A percentile compares a stretch with the other conserved stretches of the same genome.
Conservation (phyloP, 139 green algal genomes). For the Pseudopediastrum boryanum region DNA sequence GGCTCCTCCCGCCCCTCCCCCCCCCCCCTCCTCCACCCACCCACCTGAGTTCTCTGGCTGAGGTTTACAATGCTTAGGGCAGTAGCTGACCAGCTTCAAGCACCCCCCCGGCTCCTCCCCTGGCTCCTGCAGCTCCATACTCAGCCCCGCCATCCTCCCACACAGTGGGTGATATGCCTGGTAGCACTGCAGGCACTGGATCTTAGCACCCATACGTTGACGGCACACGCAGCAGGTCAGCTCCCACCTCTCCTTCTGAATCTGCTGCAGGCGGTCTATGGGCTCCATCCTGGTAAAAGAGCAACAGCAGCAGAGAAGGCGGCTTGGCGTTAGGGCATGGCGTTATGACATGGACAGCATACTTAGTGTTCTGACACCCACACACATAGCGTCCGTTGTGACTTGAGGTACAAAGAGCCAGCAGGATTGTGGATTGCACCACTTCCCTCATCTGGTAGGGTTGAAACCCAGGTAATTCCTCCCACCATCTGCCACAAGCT, state of each 20-base stretch:
- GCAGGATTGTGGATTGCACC: too few relatives aligned
- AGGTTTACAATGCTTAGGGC: slow-evolving; percentile 74
- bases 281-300: slow-evolving; percentile 76
- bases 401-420: too few relatives aligned
- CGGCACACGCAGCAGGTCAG: slow-evolving; percentile 88
- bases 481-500: not conserved
- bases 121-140: slow-evolving; percentile 83
- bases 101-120: too few relatives aligned
- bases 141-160: slow-evolving; percentile 78
- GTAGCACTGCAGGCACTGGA: slow-evolving; percentile 92
- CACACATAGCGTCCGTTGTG: too few relatives aligned
- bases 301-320: too few relatives aligned
- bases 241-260: slow-evolving; percentile 91
- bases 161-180: slow-evolving; percentile 88
- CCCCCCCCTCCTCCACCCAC: too few relatives aligned
- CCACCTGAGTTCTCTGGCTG: slow-evolving; percentile 58
- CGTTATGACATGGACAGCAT: too few relatives aligned
- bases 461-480: not conserved
- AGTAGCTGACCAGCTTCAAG: slow-evolving; percentile 76
- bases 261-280: slow-evolving; percentile 74
- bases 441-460: not conserved
- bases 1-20: too few relatives aligned
- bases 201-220: slow-evolving; percentile 89
- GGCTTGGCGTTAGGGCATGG: too few relatives aligned
- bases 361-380: too few relatives aligned